Percentiles rank a stretch among this genome's conserved stretches.
phyloP scores from a whole-genome alignment of 1,284 basidiomycete species.

The Neonothopanus nambi region DNA sequence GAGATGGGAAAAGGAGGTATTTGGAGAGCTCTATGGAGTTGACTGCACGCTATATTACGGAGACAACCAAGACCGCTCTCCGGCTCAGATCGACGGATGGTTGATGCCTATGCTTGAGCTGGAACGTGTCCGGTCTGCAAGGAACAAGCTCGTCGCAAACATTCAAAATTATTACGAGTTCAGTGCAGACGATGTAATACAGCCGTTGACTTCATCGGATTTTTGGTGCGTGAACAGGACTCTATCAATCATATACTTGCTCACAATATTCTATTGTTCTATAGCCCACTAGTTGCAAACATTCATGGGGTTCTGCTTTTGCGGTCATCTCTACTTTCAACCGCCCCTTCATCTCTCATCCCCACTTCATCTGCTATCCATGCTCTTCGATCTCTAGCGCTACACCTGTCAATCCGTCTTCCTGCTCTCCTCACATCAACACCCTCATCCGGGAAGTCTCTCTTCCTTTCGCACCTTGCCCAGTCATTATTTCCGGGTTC shows the following conservation, averaged over 20 bases:
- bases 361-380: slow-evolving; percentile 62
- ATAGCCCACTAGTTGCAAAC: slow-evolving; percentile 56
- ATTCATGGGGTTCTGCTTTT: slow-evolving; percentile 68
- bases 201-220: slow-evolving; percentile 42
- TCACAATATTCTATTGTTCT: background rate
- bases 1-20: slow-evolving; percentile 57
- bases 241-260: background rate
- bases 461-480: slow-evolving; percentile 80
- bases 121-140: slow-evolving; percentile 55
- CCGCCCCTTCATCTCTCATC: slow-evolving; percentile 50
- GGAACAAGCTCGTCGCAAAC: slow-evolving; percentile 46
- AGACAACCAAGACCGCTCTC: slow-evolving; percentile 42
- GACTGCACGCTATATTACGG: slow-evolving; percentile 62
- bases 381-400: slow-evolving; percentile 65
- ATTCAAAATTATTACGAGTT: slow-evolving; percentile 47
- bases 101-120: slow-evolving; percentile 71
- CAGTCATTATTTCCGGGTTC: slow-evolving; percentile 58
- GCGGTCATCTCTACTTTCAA: slow-evolving; percentile 26
- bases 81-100: slow-evolving; percentile 70
- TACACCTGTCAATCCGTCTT: slow-evolving; percentile 65
- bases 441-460: slow-evolving; percentile 89
- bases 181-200: slow-evolving; percentile 34
- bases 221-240: slow-evolving; percentile 49
- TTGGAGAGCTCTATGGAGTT: slow-evolving; percentile 56
- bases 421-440: slow-evolving; percentile 88